Percentiles rank a stretch among this genome's conserved stretches.
phyloP scores from a whole-genome alignment of 1,284 basidiomycete species.

The Pseudozyma flocculosa region DNA sequence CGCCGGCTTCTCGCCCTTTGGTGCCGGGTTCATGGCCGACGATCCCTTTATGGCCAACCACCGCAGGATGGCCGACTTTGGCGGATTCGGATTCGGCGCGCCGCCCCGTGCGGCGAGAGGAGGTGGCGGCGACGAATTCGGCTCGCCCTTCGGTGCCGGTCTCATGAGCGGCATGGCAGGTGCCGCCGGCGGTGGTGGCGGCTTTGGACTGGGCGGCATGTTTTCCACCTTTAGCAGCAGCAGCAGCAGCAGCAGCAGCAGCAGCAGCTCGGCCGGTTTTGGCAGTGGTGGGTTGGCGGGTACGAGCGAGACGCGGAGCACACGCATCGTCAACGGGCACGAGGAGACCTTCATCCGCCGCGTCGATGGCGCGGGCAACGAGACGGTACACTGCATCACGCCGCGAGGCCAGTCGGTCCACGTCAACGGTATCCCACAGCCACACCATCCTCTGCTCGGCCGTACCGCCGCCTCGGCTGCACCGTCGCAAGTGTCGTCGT shows the following conservation, averaged over 20 bases:
- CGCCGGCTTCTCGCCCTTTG: slow-evolving; percentile 4
- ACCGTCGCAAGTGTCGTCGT: no score
- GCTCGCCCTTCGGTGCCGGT: background rate
- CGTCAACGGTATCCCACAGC: slow-evolving; percentile 44
- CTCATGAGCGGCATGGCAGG: background rate
- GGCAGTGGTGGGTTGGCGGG: slow-evolving; percentile 3
- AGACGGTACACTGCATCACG: slow-evolving; percentile 40
- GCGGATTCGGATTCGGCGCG: slow-evolving; percentile 33
- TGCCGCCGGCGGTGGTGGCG: no score
- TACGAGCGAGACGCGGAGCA: slow-evolving; percentile 33
- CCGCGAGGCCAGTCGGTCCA: slow-evolving; percentile 43
- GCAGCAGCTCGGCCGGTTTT: background rate
- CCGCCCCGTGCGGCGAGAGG: slow-evolving; percentile 5
- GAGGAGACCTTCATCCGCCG: slow-evolving; percentile 43
- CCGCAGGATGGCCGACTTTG: slow-evolving; percentile 33
- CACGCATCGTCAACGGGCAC: slow-evolving; percentile 43
- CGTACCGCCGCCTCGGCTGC: no score
- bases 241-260: slow-evolving; percentile 8
- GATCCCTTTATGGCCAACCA: slow-evolving; percentile 45
- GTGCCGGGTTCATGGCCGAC: slow-evolving; percentile 19
- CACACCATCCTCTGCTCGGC: slow-evolving; percentile 20
- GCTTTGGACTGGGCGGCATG: background rate
- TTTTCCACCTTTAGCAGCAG: background rate
- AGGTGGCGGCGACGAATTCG: background rate
- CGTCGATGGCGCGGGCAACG: slow-evolving; percentile 43